Evolutionary conservation across 257 asterid genomes (phyloP).

Genomic region (Oldenlandia corymbosa): DNA sequence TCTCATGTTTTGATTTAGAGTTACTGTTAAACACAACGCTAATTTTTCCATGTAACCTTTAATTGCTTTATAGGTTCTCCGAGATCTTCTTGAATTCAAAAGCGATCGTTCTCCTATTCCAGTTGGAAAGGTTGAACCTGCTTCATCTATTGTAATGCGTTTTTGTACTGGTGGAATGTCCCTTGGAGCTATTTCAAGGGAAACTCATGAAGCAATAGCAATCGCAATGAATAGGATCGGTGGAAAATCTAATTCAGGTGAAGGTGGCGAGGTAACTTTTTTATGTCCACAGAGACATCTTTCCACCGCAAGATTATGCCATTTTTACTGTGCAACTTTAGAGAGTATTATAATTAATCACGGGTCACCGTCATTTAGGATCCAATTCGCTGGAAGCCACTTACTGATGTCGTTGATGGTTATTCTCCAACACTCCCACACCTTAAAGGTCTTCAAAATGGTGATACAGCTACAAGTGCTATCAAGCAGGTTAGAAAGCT

Average conservation of each 20-base stretch:
- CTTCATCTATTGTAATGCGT: slow-evolving; percentile 81
- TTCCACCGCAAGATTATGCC: neutral
- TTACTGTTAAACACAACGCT: neutral
- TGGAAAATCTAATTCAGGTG: slow-evolving; percentile 97
- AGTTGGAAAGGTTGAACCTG: slow-evolving; percentile 92
- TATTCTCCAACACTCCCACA: slow-evolving; percentile 97
- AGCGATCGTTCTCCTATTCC: slow-evolving; percentile 88
- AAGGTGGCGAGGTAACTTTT: slow-evolving; percentile 94
- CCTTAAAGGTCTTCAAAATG: slow-evolving; percentile 99
- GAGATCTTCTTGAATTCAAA: slow-evolving; percentile 88
- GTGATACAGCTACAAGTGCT: slow-evolving; percentile 98
- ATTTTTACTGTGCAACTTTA: neutral
- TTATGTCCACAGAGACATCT: neutral
- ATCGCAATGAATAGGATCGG: slow-evolving; percentile 97
- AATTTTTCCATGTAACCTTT: neutral
- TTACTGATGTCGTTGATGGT: slow-evolving; percentile 92
- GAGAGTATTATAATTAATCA: slow-evolving; percentile 14
- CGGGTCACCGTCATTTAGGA: slow-evolving; percentile 49
- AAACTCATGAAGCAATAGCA: slow-evolving; percentile 99
- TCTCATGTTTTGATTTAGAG: neutral
- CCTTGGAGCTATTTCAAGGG: slow-evolving; percentile 98
- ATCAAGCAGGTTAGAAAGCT: slow-evolving; percentile 72
- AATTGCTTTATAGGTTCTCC: slow-evolving; percentile 63
- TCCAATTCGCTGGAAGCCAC: slow-evolving; percentile 99
- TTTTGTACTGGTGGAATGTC: slow-evolving; percentile 99